Evolutionary conservation across 2,329 filamentous ascomycete species (phyloP), one percentile per base, ranked within the genome.

Genomic region (Pseudogymnoascus sp.): DNA sequence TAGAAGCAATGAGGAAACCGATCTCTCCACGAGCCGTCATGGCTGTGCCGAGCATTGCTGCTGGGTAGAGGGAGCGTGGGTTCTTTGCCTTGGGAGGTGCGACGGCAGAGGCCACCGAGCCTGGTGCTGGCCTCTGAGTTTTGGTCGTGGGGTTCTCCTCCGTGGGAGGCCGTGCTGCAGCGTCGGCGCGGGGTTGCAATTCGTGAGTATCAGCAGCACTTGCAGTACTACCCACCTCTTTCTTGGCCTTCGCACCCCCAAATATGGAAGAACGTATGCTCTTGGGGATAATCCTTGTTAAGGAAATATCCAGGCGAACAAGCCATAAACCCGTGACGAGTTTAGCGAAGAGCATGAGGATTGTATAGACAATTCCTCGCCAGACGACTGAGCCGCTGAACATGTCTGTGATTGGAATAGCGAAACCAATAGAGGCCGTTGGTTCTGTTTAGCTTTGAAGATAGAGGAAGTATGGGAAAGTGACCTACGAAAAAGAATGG

Each of bases 1-100:
- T 73, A 0, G 86, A 84, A 0, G 86, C 86, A 66, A 95, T 90
- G 47, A 93, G 73, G 66, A 91, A 91, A 0, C 89, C 89, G 36
- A 93, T 90, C 72, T 95, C 90, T 0, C 90, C 89, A n/a, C 89
- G 80, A 0, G 89, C 85, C 0, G 88, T 83, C 89, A 93, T 93
- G n/a, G 78, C 80, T 16, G 82, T 77, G 0, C 86, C 86, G 0
- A 93, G 75, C 2, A 93, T 85, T 0, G 81, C 78, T 0, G 85
- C 81, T 0, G 89, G 88, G 66, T 91, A 87, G 0, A 90, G 75
- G 0, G 87, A 91, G 2, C 81, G 73, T 0, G 85, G 83, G 54
- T 82, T 84, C 0, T 75, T 70, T 5, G 75, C 71, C 1, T 67
- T 60, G 12, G 68, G 40, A 42, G 5, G 16, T 42, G 67, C 3